Evolutionary conservation across 1,139 yeast genomes (phyloP).

Genomic region (Pichia sp.): DNA sequence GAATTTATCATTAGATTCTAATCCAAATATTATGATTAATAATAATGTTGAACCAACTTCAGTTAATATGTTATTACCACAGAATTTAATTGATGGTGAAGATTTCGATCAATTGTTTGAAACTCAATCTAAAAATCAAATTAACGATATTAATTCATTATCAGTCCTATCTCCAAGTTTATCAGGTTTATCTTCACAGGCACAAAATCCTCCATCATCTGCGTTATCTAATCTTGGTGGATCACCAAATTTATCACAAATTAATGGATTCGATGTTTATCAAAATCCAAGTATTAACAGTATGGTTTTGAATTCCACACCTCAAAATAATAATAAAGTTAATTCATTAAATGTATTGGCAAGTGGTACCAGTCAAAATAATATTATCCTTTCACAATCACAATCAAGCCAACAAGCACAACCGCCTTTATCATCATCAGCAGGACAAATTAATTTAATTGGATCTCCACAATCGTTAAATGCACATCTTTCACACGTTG

Average conservation of each 20-base stretch:
- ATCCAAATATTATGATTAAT: not conserved
- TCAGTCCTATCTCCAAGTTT: not conserved
- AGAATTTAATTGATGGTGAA: slow-evolving; percentile 24
- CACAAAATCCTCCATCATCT: slow-evolving; percentile 1
- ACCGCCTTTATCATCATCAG: not conserved
- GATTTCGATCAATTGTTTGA: slow-evolving; percentile 16
- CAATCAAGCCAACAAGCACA: not conserved
- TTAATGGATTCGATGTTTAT: slow-evolving; percentile 13
- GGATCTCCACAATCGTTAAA: slow-evolving; percentile 19
- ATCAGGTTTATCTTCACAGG: not conserved
- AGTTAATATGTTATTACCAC: slow-evolving; percentile 25
- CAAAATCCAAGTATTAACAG: slow-evolving; percentile 4
- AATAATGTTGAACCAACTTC: slow-evolving; percentile 10
- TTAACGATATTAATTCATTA: not conserved
- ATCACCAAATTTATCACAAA: slow-evolving; percentile 15
- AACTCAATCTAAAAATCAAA: slow-evolving; percentile 2
- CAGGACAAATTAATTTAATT: slow-evolving; percentile 7
- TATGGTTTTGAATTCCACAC: slow-evolving; percentile 10
- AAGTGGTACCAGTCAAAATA: slow-evolving; percentile 10
- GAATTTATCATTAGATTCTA: not conserved
- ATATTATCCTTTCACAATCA: not conserved
- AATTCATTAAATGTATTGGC: slow-evolving; percentile 20
- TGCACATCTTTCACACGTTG: slow-evolving; percentile 4
- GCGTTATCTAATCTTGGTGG: slow-evolving; percentile 1
- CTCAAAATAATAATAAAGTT: slow-evolving; percentile 11